Evolutionary conservation across 1,284 basidiomycete genomes (phyloP).

Genomic region (Apiotrichum montevideense): DNA sequence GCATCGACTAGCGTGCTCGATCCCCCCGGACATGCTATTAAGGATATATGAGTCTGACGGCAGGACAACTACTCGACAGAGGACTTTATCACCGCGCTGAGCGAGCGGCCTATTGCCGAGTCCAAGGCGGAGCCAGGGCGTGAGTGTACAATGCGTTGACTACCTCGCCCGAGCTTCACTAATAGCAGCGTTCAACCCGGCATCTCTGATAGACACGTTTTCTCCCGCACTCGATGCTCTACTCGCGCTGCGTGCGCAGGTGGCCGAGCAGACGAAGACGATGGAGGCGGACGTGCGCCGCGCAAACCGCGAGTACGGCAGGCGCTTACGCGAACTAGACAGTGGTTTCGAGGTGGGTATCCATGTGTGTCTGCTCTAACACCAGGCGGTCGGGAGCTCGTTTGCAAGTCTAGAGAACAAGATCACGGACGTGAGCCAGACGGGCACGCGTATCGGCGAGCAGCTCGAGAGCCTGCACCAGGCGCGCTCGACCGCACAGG

Average conservation of each 20-base stretch:
- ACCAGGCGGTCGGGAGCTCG: slow-evolving; percentile 71
- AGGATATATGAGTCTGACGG: too few relatives aligned
- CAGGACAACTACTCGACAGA: slow-evolving; percentile 87
- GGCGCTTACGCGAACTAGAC: slow-evolving; percentile 85
- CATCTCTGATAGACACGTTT: slow-evolving; percentile 86
- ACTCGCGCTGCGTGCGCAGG: slow-evolving; percentile 75
- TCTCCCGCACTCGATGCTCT: slow-evolving; percentile 83
- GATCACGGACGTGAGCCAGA: slow-evolving; percentile 90
- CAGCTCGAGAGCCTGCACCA: slow-evolving; percentile 93
- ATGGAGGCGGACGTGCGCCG: slow-evolving; percentile 87
- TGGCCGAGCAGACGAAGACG: slow-evolving; percentile 78
- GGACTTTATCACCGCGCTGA: slow-evolving; percentile 77
- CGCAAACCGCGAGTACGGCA: slow-evolving; percentile 88
- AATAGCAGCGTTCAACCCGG: slow-evolving; percentile 76
- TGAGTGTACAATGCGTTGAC: slow-evolving; percentile 47
- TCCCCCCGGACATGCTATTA: too few relatives aligned
- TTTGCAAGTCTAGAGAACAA: slow-evolving; percentile 75
- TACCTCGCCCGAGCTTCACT: neutral
- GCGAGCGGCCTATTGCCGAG: slow-evolving; percentile 75
- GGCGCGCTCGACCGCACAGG: slow-evolving; percentile 85
- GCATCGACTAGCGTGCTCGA: too few relatives aligned
- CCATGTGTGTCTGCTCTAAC: neutral
- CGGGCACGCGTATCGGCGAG: slow-evolving; percentile 91
- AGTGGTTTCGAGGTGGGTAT: slow-evolving; percentile 72
- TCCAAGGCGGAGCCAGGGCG: slow-evolving; percentile 76